Evolutionary conservation across 192 early-diverging fungal genomes (phyloP), one percentile per base, ranked within the genome.

Genomic region (Ambispora gerdemannii): DNA sequence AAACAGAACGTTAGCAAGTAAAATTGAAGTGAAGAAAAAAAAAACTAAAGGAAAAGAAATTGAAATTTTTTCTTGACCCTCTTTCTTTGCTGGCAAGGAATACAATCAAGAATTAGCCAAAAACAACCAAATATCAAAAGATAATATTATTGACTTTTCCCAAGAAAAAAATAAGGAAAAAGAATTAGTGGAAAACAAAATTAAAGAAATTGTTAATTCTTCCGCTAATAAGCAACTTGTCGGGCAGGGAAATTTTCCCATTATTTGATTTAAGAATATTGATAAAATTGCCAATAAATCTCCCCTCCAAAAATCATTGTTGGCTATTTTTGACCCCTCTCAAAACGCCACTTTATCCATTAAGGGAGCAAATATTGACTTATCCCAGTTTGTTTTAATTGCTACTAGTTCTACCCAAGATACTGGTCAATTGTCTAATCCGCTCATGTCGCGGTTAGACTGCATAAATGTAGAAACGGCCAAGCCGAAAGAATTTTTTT

Each of bases 101-200:
- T 65, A 65, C 19, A 65, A 65, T 49, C 63, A 65, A 65, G 63
- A 65, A 65, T 65, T 65, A 65, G 43, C 63, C 20, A 50, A 65
- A 65, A 47, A 49, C 17, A 50, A 22, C 28, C 1, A 49, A 27
- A 15, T 43, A 43, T 10, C 6, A 43, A 15, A 43, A 10, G 7
- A 49, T 65, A 65, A 65, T 50, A 65, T 50, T 49, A 65, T 65
- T 50, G 63, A 65, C 15, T 65, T 65, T 49, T 0, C 22, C 3
- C 8, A 65, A 50, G 63, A 0, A 65, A 65, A 50, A 38, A 38
- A 25, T 2, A n/a, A 27, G 28, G 24, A 65, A 65, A 65, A 65
- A 43, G 15, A 25, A 7, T 49, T 49, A 1, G 22, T 65, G 1
- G 47, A 65, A 50, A 65, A 65, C 19, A 65, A 65, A 65, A 65